Evolutionary conservation across 1,284 basidiomycete species (phyloP).

Genomic region (Tylopilus orsonianus): DNA sequence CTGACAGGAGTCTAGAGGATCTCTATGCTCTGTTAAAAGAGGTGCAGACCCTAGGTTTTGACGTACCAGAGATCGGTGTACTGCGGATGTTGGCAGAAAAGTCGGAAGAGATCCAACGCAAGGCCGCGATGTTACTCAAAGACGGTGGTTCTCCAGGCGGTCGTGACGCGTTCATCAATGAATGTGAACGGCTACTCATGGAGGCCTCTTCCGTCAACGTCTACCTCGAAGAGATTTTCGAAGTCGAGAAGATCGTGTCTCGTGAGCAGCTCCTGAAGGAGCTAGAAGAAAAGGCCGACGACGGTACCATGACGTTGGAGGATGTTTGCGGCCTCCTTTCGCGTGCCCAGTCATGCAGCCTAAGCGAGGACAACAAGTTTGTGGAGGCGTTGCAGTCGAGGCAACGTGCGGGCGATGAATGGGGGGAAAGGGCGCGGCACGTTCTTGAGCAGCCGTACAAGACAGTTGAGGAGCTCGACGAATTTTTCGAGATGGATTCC

Average conservation of each 20-base stretch:
- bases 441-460: constrained; percentile 65
- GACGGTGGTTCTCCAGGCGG: constrained; percentile 38
- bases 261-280: constrained; percentile 69
- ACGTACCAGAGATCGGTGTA: constrained; percentile 67
- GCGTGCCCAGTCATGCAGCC: constrained; percentile 66
- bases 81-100: constrained; percentile 60
- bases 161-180: constrained; percentile 59
- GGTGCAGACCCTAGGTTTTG: constrained; percentile 76
- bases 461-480: constrained; percentile 70
- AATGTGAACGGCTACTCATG: constrained; percentile 68
- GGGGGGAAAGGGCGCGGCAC: constrained; percentile 66
- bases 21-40: constrained; percentile 68
- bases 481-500: constrained; percentile 58
- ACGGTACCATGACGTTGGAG: constrained; percentile 57
- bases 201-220: constrained; percentile 77
- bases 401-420: constrained; percentile 61
- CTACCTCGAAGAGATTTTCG: constrained; percentile 68
- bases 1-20: constrained; percentile 67
- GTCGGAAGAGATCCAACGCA: constrained; percentile 62
- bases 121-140: constrained; percentile 52
- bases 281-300: constrained; percentile 62
- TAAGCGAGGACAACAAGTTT: constrained; percentile 61
- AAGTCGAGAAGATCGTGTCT: constrained; percentile 76
- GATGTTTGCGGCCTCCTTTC: constrained; percentile 67
- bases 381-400: constrained; percentile 58